A percentile compares a stretch with the other conserved stretches of the same genome.
Conservation (phyloP, 257 asterid genomes). For the Lycium ferocissimum region DNA sequence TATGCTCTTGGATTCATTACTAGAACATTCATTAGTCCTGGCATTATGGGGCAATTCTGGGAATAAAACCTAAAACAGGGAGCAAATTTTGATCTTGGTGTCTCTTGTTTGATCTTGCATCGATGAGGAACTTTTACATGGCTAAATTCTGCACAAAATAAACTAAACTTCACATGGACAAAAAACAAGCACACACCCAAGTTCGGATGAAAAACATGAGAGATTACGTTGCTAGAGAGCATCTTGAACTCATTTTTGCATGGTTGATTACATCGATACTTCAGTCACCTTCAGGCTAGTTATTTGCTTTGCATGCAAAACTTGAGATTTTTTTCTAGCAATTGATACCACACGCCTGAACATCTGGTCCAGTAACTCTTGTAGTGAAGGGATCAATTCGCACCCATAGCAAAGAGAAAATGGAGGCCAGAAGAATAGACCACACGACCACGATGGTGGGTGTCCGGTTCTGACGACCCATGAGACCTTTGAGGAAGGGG, state of each 20-base stretch:
- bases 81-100: not conserved
- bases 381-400: conserved; percentile 91
- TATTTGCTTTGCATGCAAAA: conserved; percentile 26
- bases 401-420: conserved; percentile 92
- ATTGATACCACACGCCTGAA: conserved; percentile 82
- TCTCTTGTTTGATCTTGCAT: conserved; percentile 14
- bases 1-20: no score
- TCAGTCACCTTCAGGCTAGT: conserved; percentile 1
- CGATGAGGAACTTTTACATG: not conserved
- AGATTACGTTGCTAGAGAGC: not conserved
- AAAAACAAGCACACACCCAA: conserved; percentile 21
- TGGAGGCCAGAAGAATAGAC: conserved; percentile 95
- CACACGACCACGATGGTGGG: conserved; percentile 94
- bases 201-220: conserved; percentile 20
- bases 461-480: conserved; percentile 94
- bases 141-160: conserved; percentile 29
- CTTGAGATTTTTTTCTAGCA: conserved; percentile 47
- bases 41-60: not conserved
- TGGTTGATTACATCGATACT: not conserved
- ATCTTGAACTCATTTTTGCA: conserved; percentile 21
- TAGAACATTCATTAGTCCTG: no score
- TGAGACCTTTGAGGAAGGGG: conserved; percentile 95
- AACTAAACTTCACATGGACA: conserved; percentile 8
- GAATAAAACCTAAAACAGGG: not conserved
- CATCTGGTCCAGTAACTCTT: conserved; percentile 83